Conservation (phyloP, 148 eudicot species). For the Limonium bicolor region DNA sequence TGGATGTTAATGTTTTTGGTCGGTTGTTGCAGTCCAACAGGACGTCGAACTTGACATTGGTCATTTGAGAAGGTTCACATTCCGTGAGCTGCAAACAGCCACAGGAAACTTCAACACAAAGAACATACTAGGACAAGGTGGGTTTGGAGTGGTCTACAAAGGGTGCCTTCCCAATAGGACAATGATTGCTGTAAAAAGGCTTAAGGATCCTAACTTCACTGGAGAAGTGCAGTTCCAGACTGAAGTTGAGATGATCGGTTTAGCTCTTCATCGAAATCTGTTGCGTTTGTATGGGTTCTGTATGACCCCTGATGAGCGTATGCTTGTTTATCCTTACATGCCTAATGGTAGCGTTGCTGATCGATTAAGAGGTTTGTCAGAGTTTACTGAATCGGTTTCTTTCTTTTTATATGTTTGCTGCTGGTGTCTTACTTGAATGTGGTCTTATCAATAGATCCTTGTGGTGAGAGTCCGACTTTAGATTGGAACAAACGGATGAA, state of each 20-base stretch:
- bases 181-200: slow-evolving; percentile 78
- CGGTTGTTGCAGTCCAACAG: slow-evolving; percentile 81
- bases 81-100: slow-evolving; percentile 78
- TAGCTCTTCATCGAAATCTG: slow-evolving; percentile 83
- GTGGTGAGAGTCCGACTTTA: slow-evolving; percentile 43
- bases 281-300: slow-evolving; percentile 78
- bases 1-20: slow-evolving; percentile 4
- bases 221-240: slow-evolving; percentile 96
- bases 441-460: slow-evolving; percentile 29
- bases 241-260: slow-evolving; percentile 95
- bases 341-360: slow-evolving; percentile 95
- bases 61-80: slow-evolving; percentile 64
- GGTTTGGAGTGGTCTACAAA: slow-evolving; percentile 84
- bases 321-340: slow-evolving; percentile 90
- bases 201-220: slow-evolving; percentile 68
- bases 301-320: slow-evolving; percentile 63
- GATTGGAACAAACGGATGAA: slow-evolving; percentile 85
- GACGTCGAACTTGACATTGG: slow-evolving; percentile 66
- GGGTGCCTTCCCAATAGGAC: slow-evolving; percentile 65
- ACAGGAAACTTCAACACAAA: slow-evolving; percentile 54
- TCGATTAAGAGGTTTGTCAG: slow-evolving; percentile 65
- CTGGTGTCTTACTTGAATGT: neutral
- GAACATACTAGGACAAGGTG: slow-evolving; percentile 78
- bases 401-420: neutral
- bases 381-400: neutral